Conservation (phyloP, 78 protist species). For the Diacronema lutheri region DNA sequence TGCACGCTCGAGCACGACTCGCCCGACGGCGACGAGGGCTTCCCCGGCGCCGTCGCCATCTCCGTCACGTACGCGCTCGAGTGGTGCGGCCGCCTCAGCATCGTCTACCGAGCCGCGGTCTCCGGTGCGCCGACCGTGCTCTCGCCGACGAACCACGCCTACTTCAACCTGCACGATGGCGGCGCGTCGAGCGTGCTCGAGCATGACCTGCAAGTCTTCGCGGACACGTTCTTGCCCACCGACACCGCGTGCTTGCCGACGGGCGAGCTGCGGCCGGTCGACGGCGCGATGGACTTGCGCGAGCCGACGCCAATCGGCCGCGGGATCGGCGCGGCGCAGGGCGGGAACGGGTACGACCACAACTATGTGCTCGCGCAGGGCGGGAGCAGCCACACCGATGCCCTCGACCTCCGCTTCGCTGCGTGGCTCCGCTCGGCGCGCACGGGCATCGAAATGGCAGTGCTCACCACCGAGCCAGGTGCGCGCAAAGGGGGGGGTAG, state of each 20-base stretch:
- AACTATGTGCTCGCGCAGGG: background rate
- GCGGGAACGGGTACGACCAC: background rate
- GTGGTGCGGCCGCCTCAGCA: background rate
- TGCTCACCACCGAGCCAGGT: slow-evolving; percentile 19
- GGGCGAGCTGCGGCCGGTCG: background rate
- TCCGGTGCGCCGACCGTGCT: slow-evolving; percentile 6
- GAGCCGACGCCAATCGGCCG: background rate
- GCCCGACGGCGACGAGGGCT: background rate
- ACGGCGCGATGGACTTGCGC: slow-evolving; percentile 8
- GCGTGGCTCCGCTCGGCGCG: background rate
- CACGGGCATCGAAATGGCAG: background rate
- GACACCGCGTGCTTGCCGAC: slow-evolving; percentile 16
- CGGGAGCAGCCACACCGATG: background rate
- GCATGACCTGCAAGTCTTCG: background rate
- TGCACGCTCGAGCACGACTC: background rate
- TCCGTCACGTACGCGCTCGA: background rate
- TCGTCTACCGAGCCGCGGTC: background rate
- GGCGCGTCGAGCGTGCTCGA: background rate
- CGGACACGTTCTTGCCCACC: background rate
- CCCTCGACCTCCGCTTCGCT: background rate
- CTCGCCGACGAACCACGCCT: slow-evolving; percentile 23
- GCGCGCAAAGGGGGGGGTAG: too few species aligned
- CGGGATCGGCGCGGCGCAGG: background rate
- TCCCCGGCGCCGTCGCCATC: background rate
- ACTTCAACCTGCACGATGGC: background rate